Evolutionary conservation across 2,329 filamentous ascomycete genomes (phyloP).

Genomic region (Juglanconis oblonga): DNA sequence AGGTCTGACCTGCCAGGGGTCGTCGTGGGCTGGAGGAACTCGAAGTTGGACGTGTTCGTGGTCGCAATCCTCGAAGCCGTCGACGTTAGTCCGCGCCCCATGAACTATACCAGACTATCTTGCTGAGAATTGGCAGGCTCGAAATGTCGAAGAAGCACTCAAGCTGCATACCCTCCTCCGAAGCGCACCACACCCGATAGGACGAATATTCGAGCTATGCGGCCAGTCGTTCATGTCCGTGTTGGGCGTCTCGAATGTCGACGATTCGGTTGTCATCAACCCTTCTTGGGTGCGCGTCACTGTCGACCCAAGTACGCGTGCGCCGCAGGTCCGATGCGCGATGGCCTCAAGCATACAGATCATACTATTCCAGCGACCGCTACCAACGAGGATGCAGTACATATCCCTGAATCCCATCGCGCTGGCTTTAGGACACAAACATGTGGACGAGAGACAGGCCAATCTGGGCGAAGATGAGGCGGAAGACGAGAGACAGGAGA

Average conservation of each 20-base stretch:
- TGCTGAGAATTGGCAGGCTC: constrained; percentile 49
- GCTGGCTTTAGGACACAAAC: constrained; percentile 76
- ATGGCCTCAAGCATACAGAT: constrained; percentile 76
- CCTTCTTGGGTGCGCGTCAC: constrained; percentile 67
- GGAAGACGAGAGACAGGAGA: constrained; percentile 67
- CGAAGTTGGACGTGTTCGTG: constrained; percentile 83
- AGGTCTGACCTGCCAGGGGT: constrained; percentile 73
- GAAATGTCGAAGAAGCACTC: constrained; percentile 83
- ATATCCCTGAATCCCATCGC: constrained; percentile 88
- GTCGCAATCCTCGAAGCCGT: constrained; percentile 87
- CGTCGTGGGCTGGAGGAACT: constrained; percentile 94
- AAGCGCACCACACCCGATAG: constrained; percentile 74
- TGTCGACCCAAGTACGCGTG: constrained; percentile 45
- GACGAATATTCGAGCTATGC: constrained; percentile 79
- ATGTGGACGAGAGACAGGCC: constrained; percentile 32
- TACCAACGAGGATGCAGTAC: constrained; percentile 90
- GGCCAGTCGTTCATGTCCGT: constrained; percentile 81
- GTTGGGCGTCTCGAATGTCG: constrained; percentile 75
- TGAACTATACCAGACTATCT: constrained; percentile 14
- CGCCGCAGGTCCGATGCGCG: constrained; percentile 73
- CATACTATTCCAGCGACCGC: constrained; percentile 82
- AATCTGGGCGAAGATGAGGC: constrained; percentile 58
- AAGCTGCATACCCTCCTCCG: constrained; percentile 80
- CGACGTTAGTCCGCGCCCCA: constrained; percentile 59
- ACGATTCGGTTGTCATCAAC: constrained; percentile 54